These are phyloP conservation scores for Mimosa pudica DNA, from an alignment of 306 rosid species.

Conservation along the genomic window DNA sequence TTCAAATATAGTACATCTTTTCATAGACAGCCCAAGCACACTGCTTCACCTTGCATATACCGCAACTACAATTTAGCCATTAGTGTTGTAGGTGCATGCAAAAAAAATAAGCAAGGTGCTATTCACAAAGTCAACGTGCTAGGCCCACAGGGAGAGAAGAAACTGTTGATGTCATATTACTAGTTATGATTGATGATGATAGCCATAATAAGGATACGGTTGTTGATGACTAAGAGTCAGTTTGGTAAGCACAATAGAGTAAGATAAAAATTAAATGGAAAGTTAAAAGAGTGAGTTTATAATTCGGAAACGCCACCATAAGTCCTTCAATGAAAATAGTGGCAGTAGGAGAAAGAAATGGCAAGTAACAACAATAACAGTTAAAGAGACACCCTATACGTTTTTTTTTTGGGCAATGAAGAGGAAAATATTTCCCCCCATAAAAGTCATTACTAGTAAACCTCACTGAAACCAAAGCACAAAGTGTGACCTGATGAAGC, in stretches of 20 bases:
- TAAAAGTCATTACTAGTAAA: constrained; percentile 26
- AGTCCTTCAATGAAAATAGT: neutral
- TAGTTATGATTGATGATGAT: neutral
- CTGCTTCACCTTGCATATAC: constrained; percentile 31
- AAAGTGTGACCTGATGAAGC: constrained; percentile 90
- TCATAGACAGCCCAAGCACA: constrained; percentile 14
- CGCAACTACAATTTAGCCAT: constrained; percentile 25
- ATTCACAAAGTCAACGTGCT: constrained; percentile 16
- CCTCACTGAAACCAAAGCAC: constrained; percentile 48
- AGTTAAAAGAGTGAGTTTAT: neutral
- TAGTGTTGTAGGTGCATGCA: neutral
- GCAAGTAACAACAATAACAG: neutral
- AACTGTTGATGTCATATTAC: neutral
- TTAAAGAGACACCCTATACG: neutral
- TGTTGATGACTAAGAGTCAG: neutral
- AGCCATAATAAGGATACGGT: neutral
- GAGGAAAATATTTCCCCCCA: neutral
- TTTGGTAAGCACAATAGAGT: neutral
- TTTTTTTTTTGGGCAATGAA: neutral
- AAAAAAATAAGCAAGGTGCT: constrained; percentile 19
- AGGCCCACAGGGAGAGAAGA: neutral
- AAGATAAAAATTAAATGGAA: neutral
- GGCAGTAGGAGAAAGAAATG: neutral
- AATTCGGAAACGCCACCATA: neutral
- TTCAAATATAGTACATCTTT: constrained; percentile 23